Evolutionary conservation across 2,329 filamentous ascomycete species (phyloP).

Genomic region (Tolypocladium ovalisporum): DNA sequence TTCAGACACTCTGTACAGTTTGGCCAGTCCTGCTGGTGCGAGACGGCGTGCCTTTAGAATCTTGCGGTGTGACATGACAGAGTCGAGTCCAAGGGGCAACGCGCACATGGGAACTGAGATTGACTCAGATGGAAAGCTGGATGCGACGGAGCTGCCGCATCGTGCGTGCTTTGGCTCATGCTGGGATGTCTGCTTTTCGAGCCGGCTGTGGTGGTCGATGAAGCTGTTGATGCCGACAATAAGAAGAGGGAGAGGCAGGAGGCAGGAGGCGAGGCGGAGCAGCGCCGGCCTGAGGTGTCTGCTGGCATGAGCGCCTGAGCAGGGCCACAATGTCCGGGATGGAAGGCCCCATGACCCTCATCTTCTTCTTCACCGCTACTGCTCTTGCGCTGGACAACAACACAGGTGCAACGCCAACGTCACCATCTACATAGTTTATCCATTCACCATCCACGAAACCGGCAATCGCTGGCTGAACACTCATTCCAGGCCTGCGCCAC

Average conservation of each 20-base stretch:
- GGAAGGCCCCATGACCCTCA: neutral
- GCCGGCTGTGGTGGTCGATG: neutral
- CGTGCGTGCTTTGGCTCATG: neutral
- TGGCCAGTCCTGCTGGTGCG: neutral
- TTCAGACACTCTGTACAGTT: neutral
- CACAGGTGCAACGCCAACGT: neutral
- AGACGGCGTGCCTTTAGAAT: neutral
- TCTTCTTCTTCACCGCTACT: neutral
- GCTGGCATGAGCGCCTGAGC: neutral
- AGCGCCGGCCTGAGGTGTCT: neutral
- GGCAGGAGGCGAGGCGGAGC: neutral
- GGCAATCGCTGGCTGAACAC: neutral
- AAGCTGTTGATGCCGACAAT: neutral
- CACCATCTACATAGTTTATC: neutral
- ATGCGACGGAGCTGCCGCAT: constrained; percentile 3
- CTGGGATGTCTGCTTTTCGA: neutral
- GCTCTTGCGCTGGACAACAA: neutral
- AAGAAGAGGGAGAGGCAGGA: neutral
- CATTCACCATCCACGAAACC: neutral
- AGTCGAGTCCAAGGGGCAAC: neutral
- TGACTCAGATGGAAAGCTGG: constrained; percentile 7
- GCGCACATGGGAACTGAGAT: constrained; percentile 10
- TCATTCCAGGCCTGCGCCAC: neutral
- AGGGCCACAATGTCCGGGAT: neutral
- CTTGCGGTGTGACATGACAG: neutral